Evolutionary conservation across 2,329 filamentous ascomycete genomes (phyloP).

Genomic region (Bipolaris zeicola): DNA sequence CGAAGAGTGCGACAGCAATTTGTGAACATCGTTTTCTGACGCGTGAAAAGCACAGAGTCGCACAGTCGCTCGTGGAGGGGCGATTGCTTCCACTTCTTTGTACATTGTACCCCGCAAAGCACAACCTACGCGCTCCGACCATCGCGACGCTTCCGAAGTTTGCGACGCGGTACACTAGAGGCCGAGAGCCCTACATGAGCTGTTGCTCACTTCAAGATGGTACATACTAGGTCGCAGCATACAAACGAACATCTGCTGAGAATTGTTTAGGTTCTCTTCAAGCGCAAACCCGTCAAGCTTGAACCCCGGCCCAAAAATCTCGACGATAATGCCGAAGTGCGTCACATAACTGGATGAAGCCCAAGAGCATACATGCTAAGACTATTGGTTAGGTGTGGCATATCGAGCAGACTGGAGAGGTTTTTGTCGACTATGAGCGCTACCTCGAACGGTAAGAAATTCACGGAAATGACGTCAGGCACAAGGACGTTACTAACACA

Average conservation of each 20-base stretch:
- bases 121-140: conserved; percentile 19
- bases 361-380: conserved; percentile 35
- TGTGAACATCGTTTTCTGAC: conserved; percentile 28
- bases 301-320: conserved; percentile 72
- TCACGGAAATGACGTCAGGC: conserved; percentile 28
- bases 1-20: conserved; percentile 40
- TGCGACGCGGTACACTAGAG: conserved; percentile 34
- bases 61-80: conserved; percentile 15
- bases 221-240: conserved; percentile 25
- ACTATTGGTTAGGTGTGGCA: conserved; percentile 75
- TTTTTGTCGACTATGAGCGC: conserved; percentile 86
- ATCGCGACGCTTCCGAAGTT: conserved; percentile 35
- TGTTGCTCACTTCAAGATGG: conserved; percentile 39
- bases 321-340: conserved; percentile 83
- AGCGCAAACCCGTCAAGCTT: conserved; percentile 91
- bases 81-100: conserved; percentile 10
- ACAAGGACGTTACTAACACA: conserved; percentile 24
- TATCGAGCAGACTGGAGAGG: conserved; percentile 85
- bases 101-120: conserved; percentile 2
- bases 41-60: conserved; percentile 24
- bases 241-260: conserved; percentile 22
- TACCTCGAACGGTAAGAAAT: conserved; percentile 77
- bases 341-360: conserved; percentile 32
- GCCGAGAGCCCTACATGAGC: conserved; percentile 39
- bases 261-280: conserved; percentile 79